These are phyloP conservation scores for Ceratocystiopsis sp. DNA, from an alignment of 2,329 filamentous ascomycete species.

Conservation along the genomic window DNA sequence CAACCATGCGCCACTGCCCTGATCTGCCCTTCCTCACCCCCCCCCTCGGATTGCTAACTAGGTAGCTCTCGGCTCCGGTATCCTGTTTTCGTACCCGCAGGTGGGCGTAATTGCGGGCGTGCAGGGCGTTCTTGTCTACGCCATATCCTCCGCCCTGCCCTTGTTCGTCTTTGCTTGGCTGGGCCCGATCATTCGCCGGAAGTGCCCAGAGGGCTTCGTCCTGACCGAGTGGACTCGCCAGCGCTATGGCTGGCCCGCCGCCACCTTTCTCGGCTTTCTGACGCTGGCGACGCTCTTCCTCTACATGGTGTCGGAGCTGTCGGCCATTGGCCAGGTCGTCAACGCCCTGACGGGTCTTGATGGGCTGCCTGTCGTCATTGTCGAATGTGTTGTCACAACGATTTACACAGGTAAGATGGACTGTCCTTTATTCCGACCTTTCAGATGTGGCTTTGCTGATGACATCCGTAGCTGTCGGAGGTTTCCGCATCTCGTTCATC, in stretches of 20 bases:
- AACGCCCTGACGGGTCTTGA: constrained; percentile 57
- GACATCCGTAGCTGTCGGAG: constrained; percentile 45
- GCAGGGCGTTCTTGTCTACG: constrained; percentile 63
- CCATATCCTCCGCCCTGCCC: constrained; percentile 53
- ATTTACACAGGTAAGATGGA: constrained; percentile 56
- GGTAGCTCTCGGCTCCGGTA: constrained; percentile 65
- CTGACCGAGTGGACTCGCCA: constrained; percentile 72
- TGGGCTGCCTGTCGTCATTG: constrained; percentile 58
- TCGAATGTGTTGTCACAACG: constrained; percentile 61
- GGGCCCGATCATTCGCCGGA: constrained; percentile 60
- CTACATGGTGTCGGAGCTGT: constrained; percentile 77
- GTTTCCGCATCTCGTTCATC: constrained; percentile 69
- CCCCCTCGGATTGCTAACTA: constrained; percentile 22
- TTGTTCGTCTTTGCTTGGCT: constrained; percentile 58
- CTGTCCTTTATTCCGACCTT: neutral
- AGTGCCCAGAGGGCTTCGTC: constrained; percentile 71
- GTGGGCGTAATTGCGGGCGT: constrained; percentile 64
- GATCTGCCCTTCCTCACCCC: constrained; percentile 4
- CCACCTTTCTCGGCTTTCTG: constrained; percentile 59
- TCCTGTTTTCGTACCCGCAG: constrained; percentile 69
- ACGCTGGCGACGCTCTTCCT: constrained; percentile 69
- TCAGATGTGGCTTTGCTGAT: neutral
- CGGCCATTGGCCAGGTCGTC: constrained; percentile 64
- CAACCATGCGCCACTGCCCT: constrained; percentile 10
- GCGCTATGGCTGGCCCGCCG: constrained; percentile 52